Evolutionary conservation across 23 red algal genomes (phyloP).

Genomic region (Gracilariopsis chorda): DNA sequence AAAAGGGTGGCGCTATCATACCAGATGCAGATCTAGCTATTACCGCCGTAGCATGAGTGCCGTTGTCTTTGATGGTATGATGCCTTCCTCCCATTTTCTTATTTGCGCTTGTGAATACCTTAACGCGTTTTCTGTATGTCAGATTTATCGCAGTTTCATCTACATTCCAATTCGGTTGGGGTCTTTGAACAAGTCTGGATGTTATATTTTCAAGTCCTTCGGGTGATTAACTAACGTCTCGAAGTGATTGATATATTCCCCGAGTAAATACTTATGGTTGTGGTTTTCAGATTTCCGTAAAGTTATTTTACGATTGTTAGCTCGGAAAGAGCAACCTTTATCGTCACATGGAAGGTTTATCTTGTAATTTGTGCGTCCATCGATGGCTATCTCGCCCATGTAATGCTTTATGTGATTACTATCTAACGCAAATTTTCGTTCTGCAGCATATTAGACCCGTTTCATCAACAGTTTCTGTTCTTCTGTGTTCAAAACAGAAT

Average conservation of each 20-base stretch:
- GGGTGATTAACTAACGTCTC: not conserved
- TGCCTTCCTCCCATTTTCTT: not conserved
- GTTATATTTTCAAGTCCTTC: not conserved
- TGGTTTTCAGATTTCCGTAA: not conserved
- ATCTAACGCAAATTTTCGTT: not conserved
- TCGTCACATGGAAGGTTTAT: not conserved
- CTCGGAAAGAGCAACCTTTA: not conserved
- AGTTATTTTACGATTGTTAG: not conserved
- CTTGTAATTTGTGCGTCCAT: constrained; percentile 14
- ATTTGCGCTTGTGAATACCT: not conserved
- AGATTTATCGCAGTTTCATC: constrained; percentile 17
- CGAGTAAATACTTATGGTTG: not conserved
- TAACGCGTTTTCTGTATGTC: not conserved
- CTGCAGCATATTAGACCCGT: not conserved
- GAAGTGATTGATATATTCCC: not conserved
- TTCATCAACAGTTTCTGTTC: not conserved
- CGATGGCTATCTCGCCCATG: not conserved
- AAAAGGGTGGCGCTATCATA: constrained; percentile 1
- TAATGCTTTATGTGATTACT: not conserved
- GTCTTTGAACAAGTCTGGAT: not conserved
- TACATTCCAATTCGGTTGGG: constrained; percentile 15
- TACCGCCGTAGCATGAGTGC: constrained; percentile 10
- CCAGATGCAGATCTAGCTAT: constrained; percentile 2
- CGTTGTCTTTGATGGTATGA: not conserved
- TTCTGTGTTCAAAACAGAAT: too few species aligned